These are phyloP conservation scores for Sugiyamaella valdiviana DNA, from an alignment of 805 yeast species.

Conservation along the genomic window DNA sequence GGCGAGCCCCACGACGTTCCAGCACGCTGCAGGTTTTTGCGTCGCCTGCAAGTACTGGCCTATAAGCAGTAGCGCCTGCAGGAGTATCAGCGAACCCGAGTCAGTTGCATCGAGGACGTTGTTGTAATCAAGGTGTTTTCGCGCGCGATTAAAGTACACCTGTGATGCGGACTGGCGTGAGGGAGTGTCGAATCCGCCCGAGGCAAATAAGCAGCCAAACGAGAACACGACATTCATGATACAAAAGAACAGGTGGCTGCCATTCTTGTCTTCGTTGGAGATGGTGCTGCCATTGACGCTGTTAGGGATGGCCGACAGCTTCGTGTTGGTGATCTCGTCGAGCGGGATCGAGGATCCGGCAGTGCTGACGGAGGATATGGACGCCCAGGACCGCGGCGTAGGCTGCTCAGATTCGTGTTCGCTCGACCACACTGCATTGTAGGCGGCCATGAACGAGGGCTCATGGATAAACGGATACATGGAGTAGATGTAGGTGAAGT, in stretches of 20 bases:
- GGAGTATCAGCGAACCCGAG: conserved; percentile 20
- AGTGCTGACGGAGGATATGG: neutral
- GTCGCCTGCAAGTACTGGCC: conserved; percentile 29
- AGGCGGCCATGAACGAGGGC: conserved; percentile 25
- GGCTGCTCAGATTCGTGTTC: conserved; percentile 3
- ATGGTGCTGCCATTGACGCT: neutral
- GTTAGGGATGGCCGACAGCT: conserved; percentile 1
- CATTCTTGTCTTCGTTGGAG: conserved; percentile 7
- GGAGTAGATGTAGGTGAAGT: conserved; percentile 24
- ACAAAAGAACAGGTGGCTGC: conserved; percentile 24
- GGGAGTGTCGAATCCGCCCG: conserved; percentile 9
- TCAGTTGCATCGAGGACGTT: conserved; percentile 25
- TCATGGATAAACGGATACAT: conserved; percentile 26
- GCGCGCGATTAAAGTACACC: conserved; percentile 25
- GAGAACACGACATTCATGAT: conserved; percentile 27
- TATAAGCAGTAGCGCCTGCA: conserved; percentile 25
- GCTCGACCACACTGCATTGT: conserved; percentile 21
- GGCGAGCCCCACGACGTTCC: conserved; percentile 41
- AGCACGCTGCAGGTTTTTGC: conserved; percentile 31
- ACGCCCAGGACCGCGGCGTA: neutral
- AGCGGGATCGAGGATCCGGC: neutral
- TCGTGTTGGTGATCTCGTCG: neutral
- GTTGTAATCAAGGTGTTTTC: conserved; percentile 18
- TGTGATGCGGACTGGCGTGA: conserved; percentile 10
- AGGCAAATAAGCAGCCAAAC: conserved; percentile 24